Evolutionary conservation across 306 rosid genomes (phyloP).

Genomic region (Vicia villosa): DNA sequence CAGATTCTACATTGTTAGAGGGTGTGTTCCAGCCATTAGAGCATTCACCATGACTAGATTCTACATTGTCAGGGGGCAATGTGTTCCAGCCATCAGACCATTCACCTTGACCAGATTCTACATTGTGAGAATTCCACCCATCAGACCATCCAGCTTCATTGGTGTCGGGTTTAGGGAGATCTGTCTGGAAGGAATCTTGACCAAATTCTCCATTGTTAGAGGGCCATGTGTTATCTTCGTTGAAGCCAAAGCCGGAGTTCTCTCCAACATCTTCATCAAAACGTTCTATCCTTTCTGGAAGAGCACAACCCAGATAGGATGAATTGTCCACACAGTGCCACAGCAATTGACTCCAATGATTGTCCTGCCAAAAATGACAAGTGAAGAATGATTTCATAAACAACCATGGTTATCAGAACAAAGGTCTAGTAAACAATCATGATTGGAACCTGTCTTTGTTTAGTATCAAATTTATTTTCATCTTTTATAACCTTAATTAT

Average conservation of each 20-base stretch:
- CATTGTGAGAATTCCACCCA: slow-evolving; percentile 59
- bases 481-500: slow-evolving; percentile 22
- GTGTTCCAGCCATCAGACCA: neutral
- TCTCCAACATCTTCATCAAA: slow-evolving; percentile 33
- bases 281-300: slow-evolving; percentile 63
- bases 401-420: slow-evolving; percentile 25
- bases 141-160: slow-evolving; percentile 87
- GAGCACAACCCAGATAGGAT: slow-evolving; percentile 75
- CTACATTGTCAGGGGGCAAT: neutral
- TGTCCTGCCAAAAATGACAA: slow-evolving; percentile 62
- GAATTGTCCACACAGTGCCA: slow-evolving; percentile 80
- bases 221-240: slow-evolving; percentile 28
- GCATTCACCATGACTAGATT: slow-evolving; percentile 23
- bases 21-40: slow-evolving; percentile 1
- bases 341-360: slow-evolving; percentile 77
- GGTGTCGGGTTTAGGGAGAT: slow-evolving; percentile 44
- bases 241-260: slow-evolving; percentile 35
- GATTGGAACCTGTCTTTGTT: slow-evolving; percentile 16
- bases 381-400: slow-evolving; percentile 23
- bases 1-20: slow-evolving; percentile 35
- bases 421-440: slow-evolving; percentile 11
- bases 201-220: slow-evolving; percentile 1
- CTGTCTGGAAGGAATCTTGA: slow-evolving; percentile 38
- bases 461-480: slow-evolving; percentile 1
- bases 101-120: slow-evolving; percentile 27